These are phyloP conservation scores for Ascochyta clinopodiicola DNA, from an alignment of 2,329 filamentous ascomycete genomes.

Conservation along the genomic window DNA sequence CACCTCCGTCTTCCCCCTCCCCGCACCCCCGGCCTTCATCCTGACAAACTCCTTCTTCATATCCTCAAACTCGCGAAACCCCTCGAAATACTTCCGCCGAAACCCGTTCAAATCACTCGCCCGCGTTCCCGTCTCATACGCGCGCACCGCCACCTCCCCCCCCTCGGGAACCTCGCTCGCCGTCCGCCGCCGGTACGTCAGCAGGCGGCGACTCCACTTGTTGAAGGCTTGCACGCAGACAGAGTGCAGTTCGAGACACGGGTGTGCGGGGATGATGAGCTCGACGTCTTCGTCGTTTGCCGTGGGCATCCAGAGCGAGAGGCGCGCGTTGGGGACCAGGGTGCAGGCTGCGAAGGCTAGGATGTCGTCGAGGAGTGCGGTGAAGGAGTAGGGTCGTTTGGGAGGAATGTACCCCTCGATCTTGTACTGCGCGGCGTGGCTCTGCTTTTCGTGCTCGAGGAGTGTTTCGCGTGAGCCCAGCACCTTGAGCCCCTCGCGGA, in stretches of 20 bases:
- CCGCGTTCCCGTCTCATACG: conserved; percentile 53
- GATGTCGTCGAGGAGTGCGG: conserved; percentile 88
- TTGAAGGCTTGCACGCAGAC: conserved; percentile 88
- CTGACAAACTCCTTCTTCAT: conserved; percentile 38
- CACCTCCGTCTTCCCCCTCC: neutral
- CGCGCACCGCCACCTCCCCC: neutral
- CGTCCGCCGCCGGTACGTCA: conserved; percentile 79
- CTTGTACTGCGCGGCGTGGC: conserved; percentile 37
- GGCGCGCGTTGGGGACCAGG: conserved; percentile 77
- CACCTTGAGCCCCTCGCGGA: conserved; percentile 88
- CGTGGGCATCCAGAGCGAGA: conserved; percentile 98
- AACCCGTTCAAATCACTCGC: conserved; percentile 75
- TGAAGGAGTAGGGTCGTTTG: conserved; percentile 90
- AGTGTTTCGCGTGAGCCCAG: conserved; percentile 72
- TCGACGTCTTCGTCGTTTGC: conserved; percentile 68
- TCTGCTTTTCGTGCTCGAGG: conserved; percentile 29
- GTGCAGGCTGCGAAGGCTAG: conserved; percentile 79
- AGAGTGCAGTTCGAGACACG: conserved; percentile 73
- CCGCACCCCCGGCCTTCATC: conserved; percentile 24
- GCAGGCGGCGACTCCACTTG: conserved; percentile 88
- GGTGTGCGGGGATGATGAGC: conserved; percentile 77
- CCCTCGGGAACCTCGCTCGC: conserved; percentile 59
- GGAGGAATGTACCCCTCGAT: conserved; percentile 75
- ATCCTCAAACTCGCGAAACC: conserved; percentile 46
- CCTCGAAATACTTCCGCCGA: conserved; percentile 61